Conservation (phyloP, 768 basidiomycete genomes). For the Boletus rex-veris region DNA sequence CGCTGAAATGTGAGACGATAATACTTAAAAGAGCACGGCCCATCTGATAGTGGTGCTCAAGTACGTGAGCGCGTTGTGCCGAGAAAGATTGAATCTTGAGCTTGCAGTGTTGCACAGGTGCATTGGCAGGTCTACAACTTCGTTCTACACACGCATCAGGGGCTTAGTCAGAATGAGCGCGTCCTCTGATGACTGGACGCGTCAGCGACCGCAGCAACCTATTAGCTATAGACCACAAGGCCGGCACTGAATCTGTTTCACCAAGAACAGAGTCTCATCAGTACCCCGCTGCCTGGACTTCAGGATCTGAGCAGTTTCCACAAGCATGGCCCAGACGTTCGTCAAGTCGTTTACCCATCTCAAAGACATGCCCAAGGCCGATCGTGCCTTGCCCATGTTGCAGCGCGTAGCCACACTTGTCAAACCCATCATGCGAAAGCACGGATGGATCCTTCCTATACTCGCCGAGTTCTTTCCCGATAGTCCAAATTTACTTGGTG, state of each 20-base stretch:
- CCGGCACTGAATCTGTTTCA: not conserved
- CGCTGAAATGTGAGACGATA: not conserved
- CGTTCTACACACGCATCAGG: not conserved
- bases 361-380: slow-evolving; percentile 60
- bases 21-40: too few relatives aligned
- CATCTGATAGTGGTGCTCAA: too few relatives aligned
- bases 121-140: not conserved
- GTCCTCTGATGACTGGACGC: not conserved
- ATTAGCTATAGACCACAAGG: not conserved
- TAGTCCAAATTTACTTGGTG: slow-evolving; percentile 68
- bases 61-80: too few relatives aligned
- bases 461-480: slow-evolving; percentile 89
- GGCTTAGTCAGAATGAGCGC: slow-evolving; percentile 7
- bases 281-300: not conserved
- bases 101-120: too few relatives aligned
- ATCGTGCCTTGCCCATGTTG: slow-evolving; percentile 65
- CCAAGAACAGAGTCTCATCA: too few relatives aligned
- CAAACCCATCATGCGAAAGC: slow-evolving; percentile 91
- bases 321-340: slow-evolving; percentile 51
- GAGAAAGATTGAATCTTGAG: not conserved
- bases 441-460: slow-evolving; percentile 71
- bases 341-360: slow-evolving; percentile 70
- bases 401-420: slow-evolving; percentile 73
- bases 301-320: not conserved
- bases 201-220: slow-evolving; percentile 4